Evolutionary conservation across 192 early-diverging fungal genomes (phyloP), one percentile per base, ranked within the genome.

Genomic region (Phlyctochytrium planicorne): DNA sequence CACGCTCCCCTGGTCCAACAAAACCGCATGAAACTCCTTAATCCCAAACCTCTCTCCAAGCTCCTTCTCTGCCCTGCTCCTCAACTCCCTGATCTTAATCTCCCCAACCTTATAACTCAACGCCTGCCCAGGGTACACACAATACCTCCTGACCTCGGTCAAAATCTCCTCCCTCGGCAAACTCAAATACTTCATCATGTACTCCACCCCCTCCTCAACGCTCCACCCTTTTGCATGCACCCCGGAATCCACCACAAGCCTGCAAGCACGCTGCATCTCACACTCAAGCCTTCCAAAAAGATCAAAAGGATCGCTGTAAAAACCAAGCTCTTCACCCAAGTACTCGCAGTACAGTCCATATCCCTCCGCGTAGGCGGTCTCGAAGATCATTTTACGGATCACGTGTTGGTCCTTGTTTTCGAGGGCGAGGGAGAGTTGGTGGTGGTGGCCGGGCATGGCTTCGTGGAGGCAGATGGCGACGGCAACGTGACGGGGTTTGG

Each of bases 31-130:
- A 63, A 80, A 80, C 52, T 69, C 68, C 17, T 67, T 63, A 50
- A 80, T 70, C 33, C 73, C 67, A 60, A 80, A 80, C 57, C 63
- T 52, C 33, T 36, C 63, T 1, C 78, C 71, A 57, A 76, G 67
- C 60, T 69, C 65, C 52, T 32, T 55, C 53, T 72, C 68, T 1
- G 78, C 78, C 29, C 47, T 59, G 33, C 53, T 35, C 14, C 78
- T 50, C 27, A 80, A 33, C 59, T 68, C 65, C 55, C 63, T 63
- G 63, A 80, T 76, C 55, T 80, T 70, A 30, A 80, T 33, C 62
- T 80, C 78, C 2, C 78, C 78, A 29, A 76, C 36, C 68, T 80
- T 80, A 71, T 80, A 80, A 1, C 73, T 60, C 25, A 75, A 60
- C 4, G 78, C 78, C 47, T 80, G 78, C 2, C 70, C 78, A 12